phyloP scores from a whole-genome alignment of 2,329 filamentous ascomycete species.

The Scorias spongiosa region DNA sequence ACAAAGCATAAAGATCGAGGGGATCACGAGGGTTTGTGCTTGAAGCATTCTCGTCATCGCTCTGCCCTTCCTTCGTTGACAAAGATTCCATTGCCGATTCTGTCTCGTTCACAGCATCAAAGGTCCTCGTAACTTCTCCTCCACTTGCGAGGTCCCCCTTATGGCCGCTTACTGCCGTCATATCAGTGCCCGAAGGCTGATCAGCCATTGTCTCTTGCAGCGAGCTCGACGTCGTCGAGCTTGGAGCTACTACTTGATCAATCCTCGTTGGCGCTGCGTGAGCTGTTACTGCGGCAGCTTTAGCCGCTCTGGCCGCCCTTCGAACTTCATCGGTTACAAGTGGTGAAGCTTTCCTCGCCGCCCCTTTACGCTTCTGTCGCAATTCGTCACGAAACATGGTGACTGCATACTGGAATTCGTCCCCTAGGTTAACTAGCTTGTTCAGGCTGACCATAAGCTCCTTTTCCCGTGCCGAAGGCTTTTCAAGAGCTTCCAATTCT shows the following conservation, averaged over 20 bases:
- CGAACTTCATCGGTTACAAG: not conserved
- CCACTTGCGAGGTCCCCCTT: not conserved
- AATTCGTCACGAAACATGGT: not conserved
- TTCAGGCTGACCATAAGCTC: slow-evolving; percentile 7
- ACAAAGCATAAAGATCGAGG: slow-evolving; percentile 1
- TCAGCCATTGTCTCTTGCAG: not conserved
- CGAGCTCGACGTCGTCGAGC: not conserved
- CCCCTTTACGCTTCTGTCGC: not conserved
- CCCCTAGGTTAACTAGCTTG: slow-evolving; percentile 4
- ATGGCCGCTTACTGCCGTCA: not conserved
- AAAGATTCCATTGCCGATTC: not conserved
- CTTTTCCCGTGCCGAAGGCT: slow-evolving; percentile 4
- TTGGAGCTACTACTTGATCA: not conserved
- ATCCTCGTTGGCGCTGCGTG: not conserved
- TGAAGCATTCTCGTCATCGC: not conserved
- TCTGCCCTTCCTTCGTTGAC: not conserved
- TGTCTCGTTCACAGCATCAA: not conserved
- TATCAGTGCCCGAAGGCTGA: not conserved
- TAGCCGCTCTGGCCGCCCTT: not conserved
- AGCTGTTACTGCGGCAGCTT: not conserved
- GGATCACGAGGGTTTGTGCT: not conserved
- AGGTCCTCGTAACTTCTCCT: not conserved
- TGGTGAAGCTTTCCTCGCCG: not conserved
- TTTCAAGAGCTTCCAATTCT: slow-evolving; percentile 2
- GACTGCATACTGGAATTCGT: slow-evolving; percentile 2